Evolutionary conservation across 2,329 filamentous ascomycete genomes (phyloP).

Genomic region (Fusarium agapanthi): DNA sequence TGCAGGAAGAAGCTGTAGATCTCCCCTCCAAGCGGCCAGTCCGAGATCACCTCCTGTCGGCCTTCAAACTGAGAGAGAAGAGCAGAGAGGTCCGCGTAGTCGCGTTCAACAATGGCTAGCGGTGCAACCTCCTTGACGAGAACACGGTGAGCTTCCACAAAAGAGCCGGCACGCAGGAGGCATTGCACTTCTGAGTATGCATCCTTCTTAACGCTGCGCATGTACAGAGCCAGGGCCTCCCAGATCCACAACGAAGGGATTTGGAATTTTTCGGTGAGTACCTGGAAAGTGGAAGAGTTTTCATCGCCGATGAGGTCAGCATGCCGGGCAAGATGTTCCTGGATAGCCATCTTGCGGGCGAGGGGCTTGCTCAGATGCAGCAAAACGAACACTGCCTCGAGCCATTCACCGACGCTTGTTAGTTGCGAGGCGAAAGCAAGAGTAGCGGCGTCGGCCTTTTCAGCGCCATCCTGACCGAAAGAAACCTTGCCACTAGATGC

Average conservation of each 20-base stretch:
- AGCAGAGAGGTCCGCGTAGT: constrained; percentile 74
- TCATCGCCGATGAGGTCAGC: constrained; percentile 71
- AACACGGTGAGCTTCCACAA: constrained; percentile 83
- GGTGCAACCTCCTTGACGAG: constrained; percentile 85
- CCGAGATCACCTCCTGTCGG: constrained; percentile 67
- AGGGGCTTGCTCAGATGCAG: constrained; percentile 73
- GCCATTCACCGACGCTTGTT: constrained; percentile 70
- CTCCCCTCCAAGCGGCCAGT: constrained; percentile 82
- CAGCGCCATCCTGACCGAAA: constrained; percentile 62
- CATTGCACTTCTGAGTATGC: constrained; percentile 77
- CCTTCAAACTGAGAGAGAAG: constrained; percentile 77
- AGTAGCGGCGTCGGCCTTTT: constrained; percentile 73
- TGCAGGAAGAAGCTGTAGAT: constrained; percentile 75
- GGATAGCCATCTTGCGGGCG: constrained; percentile 72
- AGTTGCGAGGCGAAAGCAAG: constrained; percentile 72
- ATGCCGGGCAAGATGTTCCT: constrained; percentile 78
- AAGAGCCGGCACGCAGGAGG: constrained; percentile 79
- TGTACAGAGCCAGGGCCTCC: constrained; percentile 85
- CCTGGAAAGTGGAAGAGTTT: constrained; percentile 63
- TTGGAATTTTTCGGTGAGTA: constrained; percentile 70
- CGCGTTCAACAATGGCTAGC: constrained; percentile 79
- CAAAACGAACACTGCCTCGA: constrained; percentile 79
- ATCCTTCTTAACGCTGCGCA: constrained; percentile 76
- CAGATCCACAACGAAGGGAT: constrained; percentile 85
- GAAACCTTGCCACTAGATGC: constrained; percentile 58